Base-by-base conservation (phyloP, 2,329 filamentous ascomycete genomes). In the Sordariomycetes sp. region DNA sequence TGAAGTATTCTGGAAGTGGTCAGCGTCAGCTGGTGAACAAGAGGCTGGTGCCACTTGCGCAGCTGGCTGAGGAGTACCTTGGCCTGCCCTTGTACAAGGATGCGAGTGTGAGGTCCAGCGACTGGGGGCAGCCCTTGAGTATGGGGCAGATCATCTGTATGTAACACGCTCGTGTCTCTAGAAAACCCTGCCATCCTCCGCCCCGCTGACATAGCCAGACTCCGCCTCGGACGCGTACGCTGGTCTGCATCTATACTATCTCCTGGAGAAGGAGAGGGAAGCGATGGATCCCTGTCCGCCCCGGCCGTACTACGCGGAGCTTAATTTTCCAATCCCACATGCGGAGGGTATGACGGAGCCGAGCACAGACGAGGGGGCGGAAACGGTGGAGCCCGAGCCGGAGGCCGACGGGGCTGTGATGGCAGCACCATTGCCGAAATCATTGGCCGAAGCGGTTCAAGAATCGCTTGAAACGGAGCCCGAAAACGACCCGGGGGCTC, bases 191-290 rank as follows among this genome's bases (percentile, higher is more conserved):
- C 8, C 20, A 14, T 12, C 40, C 6, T 35, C 28, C 54, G 3
- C 51, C 12, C 16, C 34, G 18, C 57, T 58, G 48, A 54, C 24
- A 24, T 16, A 16, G 24, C n/a, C 54, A 89, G 86, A 92, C 70
- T 85, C 89, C 11, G 90, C 90, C 14, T 86, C 89, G 1, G 90
- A 96, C 69, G 87, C 90, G 0, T 97, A 96, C 67, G 90, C 88
- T 60, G 82, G 85, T 51, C 71, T 88, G 12, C 86, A 89, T 59
- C 74, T 97, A 1, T 96, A 83, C 65, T 76, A 89, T 60, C 78
- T 80, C 1, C 74, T 96, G 52, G 86, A 97, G 59, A 72, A 80
- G 55, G 82, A 87, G 64, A 79, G 92, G 18, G 76, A 81, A 63
- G 73, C 75, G 7, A 74, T 96, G 61, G 71, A 81, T 14, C 90